A percentile compares a stretch with the other conserved stretches of the same genome.
phyloP scores from a whole-genome alignment of 2,329 filamentous ascomycete species.

The Didymella sp. region DNA sequence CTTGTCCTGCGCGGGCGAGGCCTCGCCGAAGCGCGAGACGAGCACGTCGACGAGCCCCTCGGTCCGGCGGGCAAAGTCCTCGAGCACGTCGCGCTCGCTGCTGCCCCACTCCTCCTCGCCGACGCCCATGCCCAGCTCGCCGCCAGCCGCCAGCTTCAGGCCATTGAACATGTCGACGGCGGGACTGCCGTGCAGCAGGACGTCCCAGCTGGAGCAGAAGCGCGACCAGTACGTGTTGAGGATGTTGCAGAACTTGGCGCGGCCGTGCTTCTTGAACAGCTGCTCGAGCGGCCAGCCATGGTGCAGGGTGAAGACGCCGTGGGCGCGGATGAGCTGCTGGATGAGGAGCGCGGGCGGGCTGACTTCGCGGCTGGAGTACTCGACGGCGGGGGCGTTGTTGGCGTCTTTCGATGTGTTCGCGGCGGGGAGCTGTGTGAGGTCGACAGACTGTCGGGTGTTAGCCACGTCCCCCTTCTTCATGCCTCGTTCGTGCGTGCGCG shows the following conservation, averaged over 20 bases:
- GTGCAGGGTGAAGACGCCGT: slow-evolving; percentile 85
- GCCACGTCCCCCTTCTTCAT: too few species aligned
- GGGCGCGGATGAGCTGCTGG: slow-evolving; percentile 81
- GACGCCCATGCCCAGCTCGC: slow-evolving; percentile 91
- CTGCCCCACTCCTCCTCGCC: slow-evolving; percentile 96
- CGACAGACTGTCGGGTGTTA: slow-evolving; percentile 67
- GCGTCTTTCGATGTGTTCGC: slow-evolving; percentile 42
- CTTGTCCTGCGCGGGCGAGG: slow-evolving; percentile 42
- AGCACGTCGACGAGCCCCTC: slow-evolving; percentile 87
- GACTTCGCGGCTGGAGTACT: slow-evolving; percentile 91
- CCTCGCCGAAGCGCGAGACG: slow-evolving; percentile 82
- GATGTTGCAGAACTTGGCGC: slow-evolving; percentile 73
- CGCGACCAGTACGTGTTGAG: slow-evolving; percentile 83
- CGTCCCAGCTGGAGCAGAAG: slow-evolving; percentile 76
- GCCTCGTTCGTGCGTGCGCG: neutral
- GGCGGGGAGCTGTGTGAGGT: slow-evolving; percentile 76
- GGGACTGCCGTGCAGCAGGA: slow-evolving; percentile 89
- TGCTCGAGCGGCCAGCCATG: slow-evolving; percentile 77
- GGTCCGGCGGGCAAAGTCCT: slow-evolving; percentile 80
- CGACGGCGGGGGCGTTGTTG: slow-evolving; percentile 61
- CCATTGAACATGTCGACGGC: slow-evolving; percentile 79
- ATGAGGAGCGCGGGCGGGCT: slow-evolving; percentile 80
- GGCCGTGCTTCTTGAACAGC: slow-evolving; percentile 69
- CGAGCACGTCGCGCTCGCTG: slow-evolving; percentile 89
- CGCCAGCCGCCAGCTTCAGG: slow-evolving; percentile 86